phyloP scores from a whole-genome alignment of 2,329 filamentous ascomycete species.

The Sporothrix sp. region DNA sequence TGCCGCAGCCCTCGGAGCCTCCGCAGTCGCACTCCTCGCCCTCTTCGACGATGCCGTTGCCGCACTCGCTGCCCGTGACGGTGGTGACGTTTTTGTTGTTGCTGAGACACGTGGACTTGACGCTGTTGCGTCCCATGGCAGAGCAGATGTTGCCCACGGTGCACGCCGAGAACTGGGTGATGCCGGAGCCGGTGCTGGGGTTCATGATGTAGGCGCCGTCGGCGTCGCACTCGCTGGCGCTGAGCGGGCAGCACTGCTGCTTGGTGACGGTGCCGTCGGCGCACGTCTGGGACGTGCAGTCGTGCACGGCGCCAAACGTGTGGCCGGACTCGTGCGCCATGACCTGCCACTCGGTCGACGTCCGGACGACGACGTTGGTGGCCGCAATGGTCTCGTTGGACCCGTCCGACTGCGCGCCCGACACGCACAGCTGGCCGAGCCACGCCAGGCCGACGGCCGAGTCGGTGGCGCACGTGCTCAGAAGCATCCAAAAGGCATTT shows the following conservation, averaged over 20 bases:
- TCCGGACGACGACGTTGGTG: slow-evolving; percentile 82
- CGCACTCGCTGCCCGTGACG: slow-evolving; percentile 76
- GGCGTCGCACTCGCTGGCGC: slow-evolving; percentile 58
- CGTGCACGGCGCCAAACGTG: slow-evolving; percentile 92
- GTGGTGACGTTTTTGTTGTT: slow-evolving; percentile 76
- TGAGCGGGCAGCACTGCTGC: slow-evolving; percentile 71
- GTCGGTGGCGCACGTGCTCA: slow-evolving; percentile 72
- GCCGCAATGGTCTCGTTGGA: slow-evolving; percentile 65
- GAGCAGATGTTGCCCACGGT: slow-evolving; percentile 90
- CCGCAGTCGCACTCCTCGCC: slow-evolving; percentile 97
- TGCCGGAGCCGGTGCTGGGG: slow-evolving; percentile 65
- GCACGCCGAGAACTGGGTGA: slow-evolving; percentile 77
- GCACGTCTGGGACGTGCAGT: slow-evolving; percentile 68
- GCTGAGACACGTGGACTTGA: slow-evolving; percentile 68
- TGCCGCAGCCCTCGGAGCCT: slow-evolving; percentile 58
- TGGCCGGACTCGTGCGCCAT: slow-evolving; percentile 92
- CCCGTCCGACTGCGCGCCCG: slow-evolving; percentile 45
- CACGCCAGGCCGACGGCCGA: slow-evolving; percentile 86
- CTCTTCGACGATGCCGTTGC: slow-evolving; percentile 90
- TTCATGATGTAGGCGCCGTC: slow-evolving; percentile 87
- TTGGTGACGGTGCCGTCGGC: slow-evolving; percentile 41
- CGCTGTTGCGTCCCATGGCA: slow-evolving; percentile 65
- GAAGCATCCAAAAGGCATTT: slow-evolving; percentile 88
- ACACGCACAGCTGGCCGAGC: slow-evolving; percentile 75
- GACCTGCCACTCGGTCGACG: slow-evolving; percentile 82